Evolutionary conservation across 495 filamentous ascomycete species (phyloP).

Genomic region (Penicillium desertorum): DNA sequence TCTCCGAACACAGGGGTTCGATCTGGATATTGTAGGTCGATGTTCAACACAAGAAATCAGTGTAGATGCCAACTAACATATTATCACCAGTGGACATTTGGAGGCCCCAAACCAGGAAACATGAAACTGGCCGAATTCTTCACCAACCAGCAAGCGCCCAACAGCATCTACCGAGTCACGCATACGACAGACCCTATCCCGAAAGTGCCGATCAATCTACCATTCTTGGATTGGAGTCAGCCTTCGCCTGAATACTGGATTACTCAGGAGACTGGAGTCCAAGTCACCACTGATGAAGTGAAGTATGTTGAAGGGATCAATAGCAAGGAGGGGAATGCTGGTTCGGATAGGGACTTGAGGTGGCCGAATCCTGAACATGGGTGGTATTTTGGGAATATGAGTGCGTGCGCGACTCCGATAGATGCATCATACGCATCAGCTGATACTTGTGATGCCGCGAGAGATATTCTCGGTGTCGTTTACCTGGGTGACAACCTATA

Average conservation of each 20-base stretch:
- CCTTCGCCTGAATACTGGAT: slow-evolving; percentile 65
- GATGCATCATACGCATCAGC: neutral
- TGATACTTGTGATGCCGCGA: neutral
- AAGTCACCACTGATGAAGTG: neutral
- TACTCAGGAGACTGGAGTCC: neutral
- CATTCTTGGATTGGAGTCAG: slow-evolving; percentile 53
- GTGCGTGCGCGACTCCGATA: slow-evolving; percentile 6
- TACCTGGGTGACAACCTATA: neutral
- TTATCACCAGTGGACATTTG: slow-evolving; percentile 56
- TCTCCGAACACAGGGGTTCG: slow-evolving; percentile 47
- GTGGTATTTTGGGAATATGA: slow-evolving; percentile 43
- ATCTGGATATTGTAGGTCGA: slow-evolving; percentile 25
- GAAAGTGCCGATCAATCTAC: slow-evolving; percentile 51
- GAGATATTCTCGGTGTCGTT: neutral
- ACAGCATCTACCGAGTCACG: slow-evolving; percentile 60
- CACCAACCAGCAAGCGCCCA: slow-evolving; percentile 28
- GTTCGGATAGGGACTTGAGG: slow-evolving; percentile 11
- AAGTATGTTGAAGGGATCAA: neutral
- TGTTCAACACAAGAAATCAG: neutral
- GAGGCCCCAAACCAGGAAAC: slow-evolving; percentile 63
- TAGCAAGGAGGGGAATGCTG: slow-evolving; percentile 29
- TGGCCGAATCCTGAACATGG: slow-evolving; percentile 36
- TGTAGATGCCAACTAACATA: neutral
- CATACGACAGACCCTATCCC: slow-evolving; percentile 64
- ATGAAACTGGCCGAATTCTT: slow-evolving; percentile 52